phyloP scores from a whole-genome alignment of 306 rosid species.

The Geum urbanum region DNA sequence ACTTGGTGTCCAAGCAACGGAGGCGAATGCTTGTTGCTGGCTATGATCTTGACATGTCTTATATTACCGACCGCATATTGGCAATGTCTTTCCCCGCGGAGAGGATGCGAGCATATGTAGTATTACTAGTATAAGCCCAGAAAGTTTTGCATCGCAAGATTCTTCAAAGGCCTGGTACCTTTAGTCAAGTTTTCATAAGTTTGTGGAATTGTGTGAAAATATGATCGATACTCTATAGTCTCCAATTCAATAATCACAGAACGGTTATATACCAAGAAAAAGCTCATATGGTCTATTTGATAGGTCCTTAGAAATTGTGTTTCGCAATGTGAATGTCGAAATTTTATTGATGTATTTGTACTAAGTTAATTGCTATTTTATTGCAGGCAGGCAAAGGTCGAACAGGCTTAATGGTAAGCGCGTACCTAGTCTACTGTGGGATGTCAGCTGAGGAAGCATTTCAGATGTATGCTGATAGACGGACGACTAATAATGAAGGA shows the following conservation, averaged over 20 bases:
- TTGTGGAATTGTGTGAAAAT: not conserved
- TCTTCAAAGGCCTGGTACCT: no score
- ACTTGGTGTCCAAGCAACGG: slow-evolving; percentile 85
- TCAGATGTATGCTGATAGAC: slow-evolving; percentile 76
- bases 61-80: slow-evolving; percentile 69
- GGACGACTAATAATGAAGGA: slow-evolving; percentile 95
- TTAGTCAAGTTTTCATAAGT: not conserved
- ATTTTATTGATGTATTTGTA: not conserved
- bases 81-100: slow-evolving; percentile 98
- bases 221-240: not conserved
- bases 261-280: not conserved
- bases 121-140: no score
- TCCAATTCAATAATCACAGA: not conserved
- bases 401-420: slow-evolving; percentile 86
- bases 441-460: slow-evolving; percentile 86
- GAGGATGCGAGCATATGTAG: slow-evolving; percentile 48
- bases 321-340: not conserved
- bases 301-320: not conserved
- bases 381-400: slow-evolving; percentile 99
- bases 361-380: slow-evolving; percentile 9
- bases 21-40: slow-evolving; percentile 90
- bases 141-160: no score
- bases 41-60: slow-evolving; percentile 98
- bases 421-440: slow-evolving; percentile 74
- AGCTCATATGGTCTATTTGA: not conserved